phyloP scores from a whole-genome alignment of 306 rosid species.

The Cicer judaicum region DNA sequence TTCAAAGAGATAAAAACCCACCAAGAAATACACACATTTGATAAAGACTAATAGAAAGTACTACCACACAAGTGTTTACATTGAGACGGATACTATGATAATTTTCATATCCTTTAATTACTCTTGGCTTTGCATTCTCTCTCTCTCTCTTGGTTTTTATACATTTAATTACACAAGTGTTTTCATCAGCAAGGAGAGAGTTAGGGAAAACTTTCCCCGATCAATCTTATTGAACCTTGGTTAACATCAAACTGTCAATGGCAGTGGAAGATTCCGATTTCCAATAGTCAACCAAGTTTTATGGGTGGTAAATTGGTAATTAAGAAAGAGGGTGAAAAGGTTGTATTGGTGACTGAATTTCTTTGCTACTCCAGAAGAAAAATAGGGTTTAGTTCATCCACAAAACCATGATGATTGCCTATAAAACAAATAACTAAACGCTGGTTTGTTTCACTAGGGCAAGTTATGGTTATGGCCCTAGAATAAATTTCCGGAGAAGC shows the following conservation, averaged over 20 bases:
- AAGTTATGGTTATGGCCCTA: background rate
- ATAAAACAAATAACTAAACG: conserved; percentile 4
- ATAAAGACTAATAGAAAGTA: background rate
- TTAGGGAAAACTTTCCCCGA: background rate
- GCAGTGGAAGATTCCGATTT: conserved; percentile 25
- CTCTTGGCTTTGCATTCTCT: background rate
- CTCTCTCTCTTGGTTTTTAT: background rate
- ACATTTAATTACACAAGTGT: background rate
- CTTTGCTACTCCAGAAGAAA: conserved; percentile 4
- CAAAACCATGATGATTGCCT: conserved; percentile 5
- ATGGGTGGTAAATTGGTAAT: background rate
- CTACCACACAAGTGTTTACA: background rate
- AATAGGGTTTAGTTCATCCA: conserved; percentile 13
- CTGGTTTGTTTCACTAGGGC: conserved; percentile 3
- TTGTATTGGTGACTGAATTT: conserved; percentile 17
- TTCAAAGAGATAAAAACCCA: background rate
- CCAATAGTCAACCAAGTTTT: conserved; percentile 10
- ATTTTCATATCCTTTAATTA: background rate
- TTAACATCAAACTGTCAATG: conserved; percentile 6
- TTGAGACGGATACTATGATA: background rate
- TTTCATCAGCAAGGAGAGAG: background rate
- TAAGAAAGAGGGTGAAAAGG: background rate
- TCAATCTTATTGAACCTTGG: conserved; percentile 11
- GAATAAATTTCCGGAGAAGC: background rate
- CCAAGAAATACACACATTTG: background rate